Evolutionary conservation across 2,329 filamentous ascomycete genomes (phyloP).

Genomic region (Boeremia lycopersici): DNA sequence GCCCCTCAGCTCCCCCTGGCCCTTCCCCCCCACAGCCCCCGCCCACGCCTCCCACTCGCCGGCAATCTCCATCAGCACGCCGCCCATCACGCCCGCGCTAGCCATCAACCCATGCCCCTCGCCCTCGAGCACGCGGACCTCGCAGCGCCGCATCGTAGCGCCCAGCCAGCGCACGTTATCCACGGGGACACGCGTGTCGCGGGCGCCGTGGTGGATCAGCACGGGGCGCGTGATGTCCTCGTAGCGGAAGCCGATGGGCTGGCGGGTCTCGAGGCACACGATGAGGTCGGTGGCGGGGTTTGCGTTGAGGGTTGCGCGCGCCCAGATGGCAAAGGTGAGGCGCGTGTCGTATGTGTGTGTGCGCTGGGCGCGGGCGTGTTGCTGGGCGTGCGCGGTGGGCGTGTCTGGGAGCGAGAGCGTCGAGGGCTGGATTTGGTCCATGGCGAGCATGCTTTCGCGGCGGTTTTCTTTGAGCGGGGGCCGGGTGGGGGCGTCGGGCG

Average conservation of each 20-base stretch:
- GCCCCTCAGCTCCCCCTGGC: conserved; percentile 19
- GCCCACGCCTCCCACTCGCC: conserved; percentile 73
- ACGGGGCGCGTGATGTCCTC: conserved; percentile 92
- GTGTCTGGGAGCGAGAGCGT: conserved; percentile 42
- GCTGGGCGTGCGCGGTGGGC: conserved; percentile 23
- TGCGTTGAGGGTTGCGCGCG: conserved; percentile 84
- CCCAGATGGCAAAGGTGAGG: conserved; percentile 93
- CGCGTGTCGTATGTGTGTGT: conserved; percentile 84
- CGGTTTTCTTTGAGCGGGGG: conserved; percentile 42
- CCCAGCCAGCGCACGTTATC: conserved; percentile 96
- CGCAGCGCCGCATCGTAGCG: conserved; percentile 90
- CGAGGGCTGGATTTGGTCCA: conserved; percentile 55
- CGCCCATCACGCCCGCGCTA: conserved; percentile 88
- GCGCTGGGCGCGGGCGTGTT: conserved; percentile 61
- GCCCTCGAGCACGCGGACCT: conserved; percentile 86
- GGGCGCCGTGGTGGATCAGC: conserved; percentile 90
- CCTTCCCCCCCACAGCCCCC: conserved; percentile 26
- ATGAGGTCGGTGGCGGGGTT: conserved; percentile 94
- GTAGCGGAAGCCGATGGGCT: conserved; percentile 94
- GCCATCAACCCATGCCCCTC: conserved; percentile 98
- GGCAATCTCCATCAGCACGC: conserved; percentile 91
- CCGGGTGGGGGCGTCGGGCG: conserved; percentile 20
- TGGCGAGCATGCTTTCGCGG: conserved; percentile 56
- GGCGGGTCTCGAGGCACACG: conserved; percentile 87
- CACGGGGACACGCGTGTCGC: conserved; percentile 88